phyloP scores from a whole-genome alignment of 2,329 filamentous ascomycete species.

The Allantophomopsis cytisporea region DNA sequence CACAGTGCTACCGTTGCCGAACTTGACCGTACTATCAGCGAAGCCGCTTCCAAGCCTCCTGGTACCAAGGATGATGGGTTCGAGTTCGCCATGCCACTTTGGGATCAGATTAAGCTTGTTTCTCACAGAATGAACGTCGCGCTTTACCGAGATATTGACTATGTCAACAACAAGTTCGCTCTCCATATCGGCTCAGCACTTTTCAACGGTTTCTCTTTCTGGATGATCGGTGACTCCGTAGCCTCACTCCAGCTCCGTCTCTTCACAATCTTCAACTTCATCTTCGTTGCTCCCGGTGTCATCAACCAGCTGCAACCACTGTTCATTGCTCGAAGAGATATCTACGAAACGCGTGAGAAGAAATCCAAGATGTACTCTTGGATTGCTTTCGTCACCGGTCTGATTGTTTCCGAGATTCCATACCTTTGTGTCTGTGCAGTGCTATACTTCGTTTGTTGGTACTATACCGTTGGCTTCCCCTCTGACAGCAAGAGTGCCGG shows the following conservation, averaged over 20 bases:
- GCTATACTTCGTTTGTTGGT: constrained; percentile 37
- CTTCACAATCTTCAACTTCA: constrained; percentile 49
- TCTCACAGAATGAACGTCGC: constrained; percentile 46
- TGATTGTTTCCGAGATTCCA: constrained; percentile 31
- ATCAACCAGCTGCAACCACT: constrained; percentile 45
- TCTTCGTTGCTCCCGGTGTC: constrained; percentile 44
- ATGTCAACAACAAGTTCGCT: constrained; percentile 29
- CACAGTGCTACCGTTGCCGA: constrained; percentile 40
- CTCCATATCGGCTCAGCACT: constrained; percentile 39
- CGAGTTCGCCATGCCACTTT: constrained; percentile 60
- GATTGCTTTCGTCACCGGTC: constrained; percentile 41
- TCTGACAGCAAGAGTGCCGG: constrained; percentile 30
- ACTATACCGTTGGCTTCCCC: constrained; percentile 41
- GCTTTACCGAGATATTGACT: constrained; percentile 48
- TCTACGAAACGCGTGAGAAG: constrained; percentile 44
- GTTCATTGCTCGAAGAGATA: constrained; percentile 40
- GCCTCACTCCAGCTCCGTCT: constrained; percentile 37
- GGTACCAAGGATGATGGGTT: constrained; percentile 35
- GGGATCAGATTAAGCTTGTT: constrained; percentile 49
- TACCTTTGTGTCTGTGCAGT: constrained; percentile 29
- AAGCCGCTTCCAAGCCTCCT: constrained; percentile 31
- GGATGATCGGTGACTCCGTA: constrained; percentile 38
- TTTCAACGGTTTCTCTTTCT: constrained; percentile 49
- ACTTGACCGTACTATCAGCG: constrained; percentile 46
- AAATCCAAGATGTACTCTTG: constrained; percentile 48